Evolutionary conservation across 129 eudicot genomes (phyloP).

Genomic region (Glebionis coronaria): DNA sequence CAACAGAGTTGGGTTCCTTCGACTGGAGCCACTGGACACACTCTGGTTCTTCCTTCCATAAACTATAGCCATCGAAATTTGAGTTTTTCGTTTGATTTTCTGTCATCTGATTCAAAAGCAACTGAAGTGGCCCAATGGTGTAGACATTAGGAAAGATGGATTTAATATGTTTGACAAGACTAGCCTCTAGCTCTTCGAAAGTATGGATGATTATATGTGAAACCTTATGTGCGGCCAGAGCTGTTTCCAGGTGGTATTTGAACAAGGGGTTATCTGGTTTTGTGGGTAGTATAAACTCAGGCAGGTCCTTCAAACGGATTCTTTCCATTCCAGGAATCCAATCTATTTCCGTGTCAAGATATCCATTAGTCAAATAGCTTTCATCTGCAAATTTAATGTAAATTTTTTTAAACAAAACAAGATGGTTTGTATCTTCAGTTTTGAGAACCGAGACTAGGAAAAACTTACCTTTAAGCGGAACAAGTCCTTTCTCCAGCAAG

Average conservation of each 20-base stretch:
- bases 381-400: conserved; percentile 15
- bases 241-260: conserved; percentile 21
- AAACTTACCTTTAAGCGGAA: conserved; percentile 21
- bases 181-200: conserved; percentile 47
- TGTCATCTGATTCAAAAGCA: conserved; percentile 29
- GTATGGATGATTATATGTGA: conserved; percentile 50
- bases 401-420: not conserved
- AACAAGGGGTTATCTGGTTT: conserved; percentile 32
- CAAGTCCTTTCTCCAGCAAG: conserved; percentile 3
- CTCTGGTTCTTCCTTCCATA: conserved; percentile 38
- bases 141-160: conserved; percentile 31
- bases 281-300: not conserved
- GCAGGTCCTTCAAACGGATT: conserved; percentile 19
- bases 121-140: conserved; percentile 47
- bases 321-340: conserved; percentile 39
- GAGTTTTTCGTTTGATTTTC: conserved; percentile 20
- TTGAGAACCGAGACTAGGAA: not conserved
- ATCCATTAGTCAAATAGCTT: conserved; percentile 23
- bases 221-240: conserved; percentile 22
- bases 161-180: conserved; percentile 27
- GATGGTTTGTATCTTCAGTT: not conserved
- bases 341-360: conserved; percentile 20
- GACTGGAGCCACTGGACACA: conserved; percentile 36
- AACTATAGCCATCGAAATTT: conserved; percentile 23
- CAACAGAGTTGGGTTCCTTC: conserved; percentile 26